A percentile compares a stretch with the other conserved stretches of the same genome.
These are phyloP conservation scores for Macrolepiota dolichaula DNA, from an alignment of 768 basidiomycete species.

Conservation along the genomic window DNA sequence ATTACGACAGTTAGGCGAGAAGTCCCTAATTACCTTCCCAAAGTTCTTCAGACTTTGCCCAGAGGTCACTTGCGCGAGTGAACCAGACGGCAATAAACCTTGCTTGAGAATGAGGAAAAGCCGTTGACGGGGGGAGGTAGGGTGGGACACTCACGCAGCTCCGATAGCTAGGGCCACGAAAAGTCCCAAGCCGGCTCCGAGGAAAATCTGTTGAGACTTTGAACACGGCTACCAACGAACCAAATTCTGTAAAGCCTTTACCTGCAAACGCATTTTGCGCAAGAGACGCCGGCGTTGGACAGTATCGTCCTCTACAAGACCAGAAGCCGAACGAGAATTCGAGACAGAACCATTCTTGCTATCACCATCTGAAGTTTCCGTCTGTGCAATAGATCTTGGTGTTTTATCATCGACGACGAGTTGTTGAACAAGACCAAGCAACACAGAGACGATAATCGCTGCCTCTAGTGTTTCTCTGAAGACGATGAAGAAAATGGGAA, in stretches of 20 bases:
- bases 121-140: not conserved
- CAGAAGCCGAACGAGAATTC: slow-evolving; percentile 18
- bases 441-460: slow-evolving; percentile 86
- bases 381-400: slow-evolving; percentile 8
- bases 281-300: slow-evolving; percentile 43
- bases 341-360: slow-evolving; percentile 24
- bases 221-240: not conserved
- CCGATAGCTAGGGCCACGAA: slow-evolving; percentile 79
- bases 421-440: slow-evolving; percentile 90
- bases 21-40: slow-evolving; percentile 77
- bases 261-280: slow-evolving; percentile 70
- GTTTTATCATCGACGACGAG: slow-evolving; percentile 46
- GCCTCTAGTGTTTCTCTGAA: slow-evolving; percentile 95
- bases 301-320: slow-evolving; percentile 24
- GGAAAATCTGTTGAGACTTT: slow-evolving; percentile 55
- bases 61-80: slow-evolving; percentile 82
- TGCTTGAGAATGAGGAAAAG: not conserved
- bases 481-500: slow-evolving; percentile 95
- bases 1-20: not conserved
- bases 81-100: slow-evolving; percentile 90
- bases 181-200: slow-evolving; percentile 75
- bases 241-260: slow-evolving; percentile 13
- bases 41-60: slow-evolving; percentile 78
- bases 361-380: slow-evolving; percentile 19
- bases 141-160: slow-evolving; percentile 51